A percentile compares a stretch with the other conserved stretches of the same genome.
These are phyloP conservation scores for Haplographium delicatum DNA, from an alignment of 495 filamentous ascomycete genomes.

Conservation along the genomic window DNA sequence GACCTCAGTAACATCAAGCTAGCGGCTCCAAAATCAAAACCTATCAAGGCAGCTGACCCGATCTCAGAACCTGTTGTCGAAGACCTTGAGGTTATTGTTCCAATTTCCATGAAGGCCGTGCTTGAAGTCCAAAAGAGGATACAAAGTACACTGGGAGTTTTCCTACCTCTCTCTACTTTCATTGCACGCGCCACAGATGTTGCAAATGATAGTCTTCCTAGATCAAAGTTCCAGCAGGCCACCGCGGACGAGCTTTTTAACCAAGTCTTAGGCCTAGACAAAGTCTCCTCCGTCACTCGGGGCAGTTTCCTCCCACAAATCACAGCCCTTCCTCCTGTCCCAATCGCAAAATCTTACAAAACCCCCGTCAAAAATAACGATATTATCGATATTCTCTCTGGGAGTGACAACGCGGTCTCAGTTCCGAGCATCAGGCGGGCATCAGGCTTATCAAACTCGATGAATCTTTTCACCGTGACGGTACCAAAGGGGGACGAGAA, in stretches of 20 bases:
- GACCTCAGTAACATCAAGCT: conserved; percentile 95
- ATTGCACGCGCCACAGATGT: conserved; percentile 74
- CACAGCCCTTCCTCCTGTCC: conserved; percentile 47
- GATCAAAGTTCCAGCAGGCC: conserved; percentile 51
- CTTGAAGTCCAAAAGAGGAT: conserved; percentile 75
- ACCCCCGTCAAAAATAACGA: conserved; percentile 45
- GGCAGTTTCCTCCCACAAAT: conserved; percentile 71
- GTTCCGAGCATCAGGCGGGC: conserved; percentile 20
- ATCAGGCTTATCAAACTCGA: conserved; percentile 35
- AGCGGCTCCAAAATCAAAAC: conserved; percentile 43
- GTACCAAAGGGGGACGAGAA: conserved; percentile 74
- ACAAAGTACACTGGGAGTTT: conserved; percentile 66
- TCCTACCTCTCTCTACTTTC: conserved; percentile 81
- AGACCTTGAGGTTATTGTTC: conserved; percentile 54
- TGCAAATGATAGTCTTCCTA: conserved; percentile 81
- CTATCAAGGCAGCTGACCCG: conserved; percentile 32
- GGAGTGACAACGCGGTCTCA: conserved; percentile 30
- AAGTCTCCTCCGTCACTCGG: conserved; percentile 42
- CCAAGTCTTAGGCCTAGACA: conserved; percentile 72
- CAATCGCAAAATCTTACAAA: conserved; percentile 16
- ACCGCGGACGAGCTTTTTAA: conserved; percentile 83
- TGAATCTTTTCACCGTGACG: conserved; percentile 74
- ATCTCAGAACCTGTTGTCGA: conserved; percentile 36
- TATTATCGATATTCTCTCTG: conserved; percentile 73
- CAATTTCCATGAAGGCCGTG: conserved; percentile 73